Evolutionary conservation across 352 stramenopile genomes (phyloP).

Genomic region (Phytophthora citricola): DNA sequence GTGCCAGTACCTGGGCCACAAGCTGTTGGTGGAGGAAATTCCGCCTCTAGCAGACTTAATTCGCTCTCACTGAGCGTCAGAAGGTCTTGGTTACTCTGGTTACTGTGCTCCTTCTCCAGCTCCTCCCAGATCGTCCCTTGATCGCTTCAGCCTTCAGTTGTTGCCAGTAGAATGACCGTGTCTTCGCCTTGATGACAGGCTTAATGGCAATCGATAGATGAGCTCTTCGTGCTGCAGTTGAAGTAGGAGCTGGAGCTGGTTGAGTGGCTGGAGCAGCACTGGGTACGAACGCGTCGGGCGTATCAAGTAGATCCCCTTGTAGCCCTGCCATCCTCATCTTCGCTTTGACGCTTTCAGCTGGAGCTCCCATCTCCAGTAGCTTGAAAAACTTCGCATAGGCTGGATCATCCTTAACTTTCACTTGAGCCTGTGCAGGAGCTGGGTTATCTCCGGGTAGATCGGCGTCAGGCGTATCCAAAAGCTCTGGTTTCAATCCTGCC

Average conservation of each 20-base stretch:
- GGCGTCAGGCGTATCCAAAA: constrained; percentile 77
- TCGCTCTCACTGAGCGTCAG: constrained; percentile 60
- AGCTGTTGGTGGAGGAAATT: constrained; percentile 68
- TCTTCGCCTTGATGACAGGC: constrained; percentile 62
- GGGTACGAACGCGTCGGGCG: constrained; percentile 53
- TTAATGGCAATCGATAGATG: constrained; percentile 74
- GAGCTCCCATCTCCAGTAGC: constrained; percentile 65
- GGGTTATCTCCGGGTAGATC: constrained; percentile 27
- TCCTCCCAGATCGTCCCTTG: constrained; percentile 82
- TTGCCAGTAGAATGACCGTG: constrained; percentile 80
- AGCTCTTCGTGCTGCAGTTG: constrained; percentile 38
- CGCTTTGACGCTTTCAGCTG: constrained; percentile 62
- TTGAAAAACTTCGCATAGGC: constrained; percentile 83
- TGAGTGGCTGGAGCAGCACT: constrained; percentile 11
- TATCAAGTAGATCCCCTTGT: constrained; percentile 63
- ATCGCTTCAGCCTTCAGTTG: constrained; percentile 68
- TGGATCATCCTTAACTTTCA: constrained; percentile 71
- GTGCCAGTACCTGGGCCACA: constrained; percentile 46
- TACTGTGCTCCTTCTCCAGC: constrained; percentile 61
- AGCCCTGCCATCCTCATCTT: constrained; percentile 77
- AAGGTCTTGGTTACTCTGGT: constrained; percentile 59
- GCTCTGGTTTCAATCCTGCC: constrained; percentile 59
- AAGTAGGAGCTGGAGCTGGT: constrained; percentile 14
- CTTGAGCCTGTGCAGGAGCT: constrained; percentile 17
- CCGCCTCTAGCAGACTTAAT: constrained; percentile 55